These are phyloP conservation scores for Periconia sp. DNA, from an alignment of 2,329 filamentous ascomycete genomes.

Conservation along the genomic window DNA sequence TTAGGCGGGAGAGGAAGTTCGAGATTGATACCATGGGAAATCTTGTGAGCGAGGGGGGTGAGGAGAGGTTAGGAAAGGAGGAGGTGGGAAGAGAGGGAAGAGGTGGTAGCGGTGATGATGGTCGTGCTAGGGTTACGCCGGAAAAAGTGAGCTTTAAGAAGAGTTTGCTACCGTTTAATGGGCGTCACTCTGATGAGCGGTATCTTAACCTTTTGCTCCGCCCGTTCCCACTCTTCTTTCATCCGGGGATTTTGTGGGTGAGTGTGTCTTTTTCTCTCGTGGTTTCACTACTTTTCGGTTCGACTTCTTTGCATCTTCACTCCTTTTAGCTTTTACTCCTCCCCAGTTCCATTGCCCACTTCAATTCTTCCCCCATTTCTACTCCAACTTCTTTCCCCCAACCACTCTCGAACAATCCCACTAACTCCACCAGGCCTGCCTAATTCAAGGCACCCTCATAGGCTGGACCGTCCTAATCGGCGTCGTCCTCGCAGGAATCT, in stretches of 20 bases:
- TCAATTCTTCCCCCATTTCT: slow-evolving; percentile 2
- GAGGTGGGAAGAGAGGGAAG: not conserved
- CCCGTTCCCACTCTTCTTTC: slow-evolving; percentile 79
- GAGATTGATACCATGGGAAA: slow-evolving; percentile 66
- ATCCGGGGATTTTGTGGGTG: slow-evolving; percentile 81
- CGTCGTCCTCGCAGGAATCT: slow-evolving; percentile 79
- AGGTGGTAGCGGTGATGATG: not conserved
- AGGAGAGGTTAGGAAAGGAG: slow-evolving; percentile 8
- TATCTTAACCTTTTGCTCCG: slow-evolving; percentile 68
- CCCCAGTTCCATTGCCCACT: slow-evolving; percentile 31
- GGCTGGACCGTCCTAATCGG: slow-evolving; percentile 94
- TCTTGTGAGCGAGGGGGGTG: slow-evolving; percentile 17
- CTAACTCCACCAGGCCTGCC: slow-evolving; percentile 49
- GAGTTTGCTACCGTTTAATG: slow-evolving; percentile 72
- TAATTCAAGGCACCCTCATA: slow-evolving; percentile 87
- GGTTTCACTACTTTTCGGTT: too few relatives aligned
- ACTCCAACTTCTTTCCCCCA: not conserved
- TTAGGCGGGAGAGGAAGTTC: slow-evolving; percentile 63
- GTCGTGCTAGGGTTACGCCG: slow-evolving; percentile 24
- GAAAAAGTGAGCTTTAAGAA: slow-evolving; percentile 60
- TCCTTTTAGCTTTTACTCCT: slow-evolving; percentile 25
- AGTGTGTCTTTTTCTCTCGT: not conserved
- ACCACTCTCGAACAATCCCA: not conserved
- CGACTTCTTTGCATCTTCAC: not conserved
- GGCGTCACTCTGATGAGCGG: slow-evolving; percentile 75